Conservation (phyloP, 2,329 filamentous ascomycete species). For the Verticillium klebahnii region DNA sequence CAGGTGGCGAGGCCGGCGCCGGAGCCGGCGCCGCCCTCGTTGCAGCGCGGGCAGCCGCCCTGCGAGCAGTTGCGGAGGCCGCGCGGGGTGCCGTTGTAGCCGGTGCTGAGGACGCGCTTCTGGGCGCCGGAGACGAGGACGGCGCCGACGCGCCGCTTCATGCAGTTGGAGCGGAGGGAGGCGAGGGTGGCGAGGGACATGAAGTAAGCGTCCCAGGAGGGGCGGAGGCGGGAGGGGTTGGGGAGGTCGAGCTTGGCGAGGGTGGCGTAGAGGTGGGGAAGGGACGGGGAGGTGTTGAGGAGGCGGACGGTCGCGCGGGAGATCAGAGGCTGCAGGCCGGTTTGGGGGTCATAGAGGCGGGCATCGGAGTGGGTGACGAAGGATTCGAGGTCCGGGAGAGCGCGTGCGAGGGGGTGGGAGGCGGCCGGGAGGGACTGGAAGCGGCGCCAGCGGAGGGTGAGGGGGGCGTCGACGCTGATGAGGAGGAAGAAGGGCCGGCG, state of each 20-base stretch:
- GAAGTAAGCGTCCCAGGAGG: constrained; percentile 95
- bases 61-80: constrained; percentile 87
- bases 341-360: constrained; percentile 65
- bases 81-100: constrained; percentile 96
- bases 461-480: constrained; percentile 84
- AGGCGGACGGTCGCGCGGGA: constrained; percentile 79
- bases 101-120: constrained; percentile 85
- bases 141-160: constrained; percentile 95
- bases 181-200: constrained; percentile 95
- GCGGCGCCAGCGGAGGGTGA: constrained; percentile 77
- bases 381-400: constrained; percentile 37
- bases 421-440: constrained; percentile 41
- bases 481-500: constrained; percentile 89
- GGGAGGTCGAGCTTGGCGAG: constrained; percentile 72
- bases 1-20: constrained; percentile 80
- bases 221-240: constrained; percentile 74
- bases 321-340: constrained; percentile 71
- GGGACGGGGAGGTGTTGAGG: constrained; percentile 73
- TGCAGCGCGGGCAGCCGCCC: constrained; percentile 86
- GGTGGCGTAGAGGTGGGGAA: constrained; percentile 67
- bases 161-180: constrained; percentile 89
- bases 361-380: constrained; percentile 61
- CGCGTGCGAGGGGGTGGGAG: neutral
- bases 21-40: constrained; percentile 57
- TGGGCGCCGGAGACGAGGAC: constrained; percentile 72